A percentile compares a stretch with the other conserved stretches of the same genome.
phyloP scores from a whole-genome alignment of 495 filamentous ascomycete genomes.

The Xeromyces bisporus region DNA sequence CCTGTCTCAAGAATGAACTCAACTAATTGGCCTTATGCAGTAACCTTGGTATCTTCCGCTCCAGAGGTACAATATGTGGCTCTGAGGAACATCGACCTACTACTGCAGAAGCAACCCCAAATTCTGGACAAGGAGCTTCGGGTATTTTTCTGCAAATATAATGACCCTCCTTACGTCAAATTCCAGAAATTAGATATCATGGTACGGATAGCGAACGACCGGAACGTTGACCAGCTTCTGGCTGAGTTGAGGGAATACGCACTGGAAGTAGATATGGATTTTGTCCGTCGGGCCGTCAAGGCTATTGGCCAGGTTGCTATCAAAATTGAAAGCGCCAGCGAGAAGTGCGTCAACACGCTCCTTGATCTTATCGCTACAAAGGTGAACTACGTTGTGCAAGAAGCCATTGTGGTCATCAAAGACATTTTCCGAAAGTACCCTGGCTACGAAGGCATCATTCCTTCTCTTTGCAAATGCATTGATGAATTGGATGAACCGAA shows the following conservation, averaged over 20 bases:
- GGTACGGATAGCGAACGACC: constrained; percentile 97
- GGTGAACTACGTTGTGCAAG: constrained; percentile 97
- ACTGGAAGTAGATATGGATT: constrained; percentile 97
- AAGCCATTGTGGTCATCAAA: constrained; percentile 95
- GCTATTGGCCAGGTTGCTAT: constrained; percentile 96
- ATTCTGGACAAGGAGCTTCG: constrained; percentile 93
- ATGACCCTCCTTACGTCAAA: constrained; percentile 95
- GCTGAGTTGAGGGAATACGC: constrained; percentile 95
- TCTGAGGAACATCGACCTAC: constrained; percentile 82
- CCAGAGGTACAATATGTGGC: constrained; percentile 98
- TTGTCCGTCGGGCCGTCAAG: constrained; percentile 81
- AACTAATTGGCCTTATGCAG: constrained; percentile 24
- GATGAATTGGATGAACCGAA: constrained; percentile 93
- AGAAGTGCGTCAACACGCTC: constrained; percentile 87
- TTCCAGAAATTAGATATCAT: constrained; percentile 97
- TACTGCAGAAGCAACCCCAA: constrained; percentile 88
- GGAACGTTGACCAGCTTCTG: constrained; percentile 87
- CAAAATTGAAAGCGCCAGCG: constrained; percentile 86
- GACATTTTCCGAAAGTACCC: constrained; percentile 97
- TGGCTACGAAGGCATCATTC: constrained; percentile 94
- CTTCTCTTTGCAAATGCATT: constrained; percentile 88
- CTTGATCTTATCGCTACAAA: constrained; percentile 91
- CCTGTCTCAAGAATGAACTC: too few species aligned
- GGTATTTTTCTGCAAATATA: constrained; percentile 99
- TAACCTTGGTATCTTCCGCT: constrained; percentile 87